Percentiles rank a stretch among this genome's conserved stretches.
Evolutionary conservation across 208 protist species (phyloP).

Genomic region (Herpetomonas tarakana): DNA sequence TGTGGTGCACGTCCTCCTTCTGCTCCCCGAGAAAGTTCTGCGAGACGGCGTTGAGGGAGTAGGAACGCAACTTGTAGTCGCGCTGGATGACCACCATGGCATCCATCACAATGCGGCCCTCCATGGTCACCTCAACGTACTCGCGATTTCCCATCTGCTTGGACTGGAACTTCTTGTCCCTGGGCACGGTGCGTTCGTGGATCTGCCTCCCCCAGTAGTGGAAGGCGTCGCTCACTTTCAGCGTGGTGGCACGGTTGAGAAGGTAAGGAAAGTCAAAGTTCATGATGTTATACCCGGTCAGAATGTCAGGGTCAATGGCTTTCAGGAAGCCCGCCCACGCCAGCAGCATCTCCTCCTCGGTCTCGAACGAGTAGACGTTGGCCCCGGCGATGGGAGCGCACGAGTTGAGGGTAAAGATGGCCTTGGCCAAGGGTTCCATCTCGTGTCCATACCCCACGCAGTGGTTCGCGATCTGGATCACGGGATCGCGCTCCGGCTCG

Average conservation of each 20-base stretch:
- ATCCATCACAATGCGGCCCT: constrained; percentile 98
- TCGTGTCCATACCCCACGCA: constrained; percentile 89
- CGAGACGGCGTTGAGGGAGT: constrained; percentile 99
- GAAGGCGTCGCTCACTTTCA: constrained; percentile 90
- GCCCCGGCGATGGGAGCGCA: constrained; percentile 96
- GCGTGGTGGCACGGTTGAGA: constrained; percentile 91
- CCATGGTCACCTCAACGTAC: constrained; percentile 96
- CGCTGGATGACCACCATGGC: constrained; percentile 96
- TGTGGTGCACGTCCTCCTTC: constrained; percentile 99
- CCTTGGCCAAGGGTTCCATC: constrained; percentile 53
- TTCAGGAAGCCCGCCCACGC: constrained; percentile 88
- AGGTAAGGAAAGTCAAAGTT: constrained; percentile 99
- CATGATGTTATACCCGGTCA: constrained; percentile 99
- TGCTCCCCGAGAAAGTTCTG: constrained; percentile 98
- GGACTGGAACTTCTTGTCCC: constrained; percentile 95
- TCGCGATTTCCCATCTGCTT: constrained; percentile 98
- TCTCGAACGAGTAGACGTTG: constrained; percentile 93
- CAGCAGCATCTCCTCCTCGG: constrained; percentile 93
- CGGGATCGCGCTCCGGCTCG: constrained; percentile 97
- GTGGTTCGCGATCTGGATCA: constrained; percentile 99
- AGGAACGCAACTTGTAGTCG: constrained; percentile 99
- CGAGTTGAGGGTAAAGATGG: constrained; percentile 94
- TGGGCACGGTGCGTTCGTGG: constrained; percentile 86
- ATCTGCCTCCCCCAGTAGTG: constrained; percentile 90
- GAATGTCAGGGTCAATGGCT: constrained; percentile 91